Conservation (phyloP, 257 asterid genomes). For the Primulina tabacum region DNA sequence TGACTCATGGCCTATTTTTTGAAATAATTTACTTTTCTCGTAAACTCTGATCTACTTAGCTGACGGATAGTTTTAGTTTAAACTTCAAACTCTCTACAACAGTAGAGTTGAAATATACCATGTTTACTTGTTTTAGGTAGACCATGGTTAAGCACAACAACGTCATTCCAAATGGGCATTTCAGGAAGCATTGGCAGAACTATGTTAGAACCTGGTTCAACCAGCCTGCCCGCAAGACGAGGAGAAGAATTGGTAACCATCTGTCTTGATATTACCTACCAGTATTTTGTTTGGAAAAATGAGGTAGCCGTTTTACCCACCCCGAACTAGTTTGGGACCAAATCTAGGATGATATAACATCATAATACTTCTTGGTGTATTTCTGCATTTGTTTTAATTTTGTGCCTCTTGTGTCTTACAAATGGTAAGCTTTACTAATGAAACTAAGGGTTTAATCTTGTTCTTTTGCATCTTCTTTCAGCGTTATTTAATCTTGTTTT, state of each 20-base stretch:
- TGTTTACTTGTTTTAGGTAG: slow-evolving; percentile 33
- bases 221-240: slow-evolving; percentile 80
- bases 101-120: background rate
- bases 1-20: too few species aligned
- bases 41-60: background rate
- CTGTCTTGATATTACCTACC: background rate
- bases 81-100: background rate
- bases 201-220: slow-evolving; percentile 79
- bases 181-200: slow-evolving; percentile 81
- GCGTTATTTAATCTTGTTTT: slow-evolving; percentile 25
- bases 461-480: slow-evolving; percentile 23
- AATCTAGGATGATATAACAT: too few species aligned
- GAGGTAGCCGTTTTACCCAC: background rate
- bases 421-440: background rate
- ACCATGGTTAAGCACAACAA: slow-evolving; percentile 75
- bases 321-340: background rate
- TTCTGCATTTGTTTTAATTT: background rate
- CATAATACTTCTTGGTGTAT: background rate
- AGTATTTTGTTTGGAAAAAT: background rate
- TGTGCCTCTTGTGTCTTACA: too few species aligned
- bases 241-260: slow-evolving; percentile 57
- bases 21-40: background rate
- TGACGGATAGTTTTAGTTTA: background rate
- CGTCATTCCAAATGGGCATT: slow-evolving; percentile 71
- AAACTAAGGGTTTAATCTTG: background rate